These are phyloP conservation scores for Acanthamoeba royreba DNA, from an alignment of 208 protist species.

Conservation along the genomic window DNA sequence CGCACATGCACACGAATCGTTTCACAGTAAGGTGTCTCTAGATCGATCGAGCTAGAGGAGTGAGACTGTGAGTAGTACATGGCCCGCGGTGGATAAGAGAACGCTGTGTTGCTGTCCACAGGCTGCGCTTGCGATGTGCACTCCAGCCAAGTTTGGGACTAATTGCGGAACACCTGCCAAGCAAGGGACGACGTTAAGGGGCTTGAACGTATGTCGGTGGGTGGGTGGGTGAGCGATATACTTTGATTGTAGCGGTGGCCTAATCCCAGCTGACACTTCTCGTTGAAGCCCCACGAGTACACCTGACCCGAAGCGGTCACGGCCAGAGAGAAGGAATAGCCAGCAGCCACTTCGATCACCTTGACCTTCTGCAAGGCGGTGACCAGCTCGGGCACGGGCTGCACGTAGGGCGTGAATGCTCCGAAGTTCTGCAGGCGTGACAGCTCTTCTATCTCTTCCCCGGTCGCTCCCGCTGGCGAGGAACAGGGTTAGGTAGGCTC, in stretches of 20 bases:
- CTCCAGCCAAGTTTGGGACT: neutral
- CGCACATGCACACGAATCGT: neutral
- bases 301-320: neutral
- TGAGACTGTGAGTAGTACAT: neutral
- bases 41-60: too few relatives aligned
- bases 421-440: conserved; percentile 14
- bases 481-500: neutral
- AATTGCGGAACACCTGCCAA: neutral
- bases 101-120: conserved; percentile 37
- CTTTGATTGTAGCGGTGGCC: conserved; percentile 31
- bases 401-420: conserved; percentile 3
- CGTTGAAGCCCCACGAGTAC: conserved; percentile 28
- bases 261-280: conserved; percentile 6
- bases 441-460: neutral
- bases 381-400: neutral
- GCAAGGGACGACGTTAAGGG: neutral
- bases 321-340: conserved; percentile 10
- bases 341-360: neutral
- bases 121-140: neutral
- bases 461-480: neutral
- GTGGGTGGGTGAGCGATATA: too few relatives aligned
- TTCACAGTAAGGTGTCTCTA: too few relatives aligned
- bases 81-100: neutral
- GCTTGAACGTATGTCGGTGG: neutral
- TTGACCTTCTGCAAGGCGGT: neutral